Base-by-base conservation (phyloP, 768 basidiomycete genomes). In the Naematelia encephala region DNA sequence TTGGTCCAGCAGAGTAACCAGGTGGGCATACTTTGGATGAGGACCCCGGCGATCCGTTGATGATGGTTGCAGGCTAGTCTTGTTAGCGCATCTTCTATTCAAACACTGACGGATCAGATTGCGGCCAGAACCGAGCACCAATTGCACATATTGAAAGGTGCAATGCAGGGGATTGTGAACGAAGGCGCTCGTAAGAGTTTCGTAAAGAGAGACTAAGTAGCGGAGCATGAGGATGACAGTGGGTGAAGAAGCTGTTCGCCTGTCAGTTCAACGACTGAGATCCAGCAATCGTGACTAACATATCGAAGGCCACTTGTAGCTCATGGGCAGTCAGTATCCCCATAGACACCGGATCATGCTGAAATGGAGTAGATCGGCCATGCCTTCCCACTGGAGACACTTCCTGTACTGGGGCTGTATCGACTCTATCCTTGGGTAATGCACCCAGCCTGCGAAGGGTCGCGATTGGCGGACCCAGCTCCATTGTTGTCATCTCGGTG, bases 401-500 rank as follows among this genome's bases (percentile, higher is more conserved):
- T 8, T 39, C 34, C 34, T 39, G 34, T 16, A 16, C 8, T 16
- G 34, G 12, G 50, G 21, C 25, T 27, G 5, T 16, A 21, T 28
- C 27, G 13, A 19, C 11, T 28, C 16, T 10, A 4, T 53, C 51
- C 10, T 23, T 53, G 22, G 51, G 22, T 10, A 53, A 19, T 3
- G 51, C 51, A 10, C 51, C 51, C 11, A 53, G 29, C 12, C 26
- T 28, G 22, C 51, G 51, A 28, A 53, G 51, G 3, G 51, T 53
- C 28, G 51, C 51, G 16, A 53, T 53, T n/a, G 51, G 51, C 19
- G 51, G 28, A 39, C 51, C 51, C 4, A 53, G 25, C 19, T 53
- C 51, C 26, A 53, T 25, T 4, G 51, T 53, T n/a, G 26, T 26
- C 51, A 53, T 53, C 16, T 39, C 34, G 27, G 28, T 53, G 27